Base-by-base conservation (phyloP, 345 rosid genomes). In the Boechera divaricarpa region DNA sequence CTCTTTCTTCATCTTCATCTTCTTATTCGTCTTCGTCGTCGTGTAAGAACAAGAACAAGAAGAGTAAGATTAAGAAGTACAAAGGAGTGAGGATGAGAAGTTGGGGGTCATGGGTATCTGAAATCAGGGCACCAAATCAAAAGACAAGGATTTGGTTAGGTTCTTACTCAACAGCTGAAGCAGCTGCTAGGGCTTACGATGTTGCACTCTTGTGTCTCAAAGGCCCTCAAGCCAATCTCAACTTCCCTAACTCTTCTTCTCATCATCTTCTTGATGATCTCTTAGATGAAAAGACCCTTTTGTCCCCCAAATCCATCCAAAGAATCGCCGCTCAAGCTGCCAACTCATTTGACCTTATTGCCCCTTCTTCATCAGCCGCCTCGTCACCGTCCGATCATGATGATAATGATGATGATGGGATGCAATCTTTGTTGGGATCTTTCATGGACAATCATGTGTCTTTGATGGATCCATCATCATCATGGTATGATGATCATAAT, bases 51-150 rank as follows among this genome's bases (percentile, higher is more conserved):
- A 72, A 56, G 47, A 72, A 70, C 76, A 92, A 82, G 74, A 93
- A 81, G 89, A 77, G 36, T 11, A 77, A 71, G 72, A 64, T 77
- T 8, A 94, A 82, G 88, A 95, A 89, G 86, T 94, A 82, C 83
- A 94, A 86, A 84, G 98, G 98, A 57, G 98, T 94, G 67, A 85
- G 98, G 66, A 94, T 90, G 98, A 92, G 98, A 74, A 94, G 91
- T 10, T 94, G 98, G 98, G 98, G 98, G 0, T 94, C 98, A 2
- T 94, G 98, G 98, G 98, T 94, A 0, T 90, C 98, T 8, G 98
- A 94, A 75, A 92, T 94, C 35, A 87, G 98, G 71, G 97, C 98
- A 63, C 99, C 99, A 39, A 95, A 91, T 78, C 97, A 92, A 55
- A 95, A 95, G 57, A 88, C 99, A 57, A 86, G 99, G 80, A 92